Conservation (phyloP, 768 basidiomycete species). For the Tubosaeta sp. region DNA sequence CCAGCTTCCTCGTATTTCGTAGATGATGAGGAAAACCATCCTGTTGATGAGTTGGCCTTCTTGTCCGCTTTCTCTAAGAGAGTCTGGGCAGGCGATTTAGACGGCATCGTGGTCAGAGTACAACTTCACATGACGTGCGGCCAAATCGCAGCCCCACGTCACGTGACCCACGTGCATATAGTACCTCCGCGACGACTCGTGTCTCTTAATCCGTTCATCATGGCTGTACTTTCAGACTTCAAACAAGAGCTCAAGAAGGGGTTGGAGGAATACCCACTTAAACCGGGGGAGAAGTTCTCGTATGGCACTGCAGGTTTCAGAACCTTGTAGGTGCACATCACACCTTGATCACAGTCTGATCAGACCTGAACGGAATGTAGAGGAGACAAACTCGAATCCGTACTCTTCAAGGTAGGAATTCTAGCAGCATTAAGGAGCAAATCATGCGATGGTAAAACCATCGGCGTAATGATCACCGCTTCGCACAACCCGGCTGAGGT, state of each 20-base stretch:
- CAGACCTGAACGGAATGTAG: constrained; percentile 35
- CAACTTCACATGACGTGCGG: background rate
- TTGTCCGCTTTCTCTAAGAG: constrained; percentile 89
- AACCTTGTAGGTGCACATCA: constrained; percentile 59
- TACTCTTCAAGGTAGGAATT: constrained; percentile 91
- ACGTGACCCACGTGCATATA: constrained; percentile 10
- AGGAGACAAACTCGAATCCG: constrained; percentile 71
- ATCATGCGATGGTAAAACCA: constrained; percentile 82
- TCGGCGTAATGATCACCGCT: constrained; percentile 99
- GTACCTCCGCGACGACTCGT: background rate
- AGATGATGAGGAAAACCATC: constrained; percentile 84
- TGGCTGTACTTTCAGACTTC: constrained; percentile 33
- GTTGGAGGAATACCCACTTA: constrained; percentile 67
- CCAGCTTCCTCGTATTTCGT: constrained; percentile 94
- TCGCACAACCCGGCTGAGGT: constrained; percentile 99
- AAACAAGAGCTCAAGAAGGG: constrained; percentile 45
- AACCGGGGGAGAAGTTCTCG: constrained; percentile 61
- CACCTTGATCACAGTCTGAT: constrained; percentile 3
- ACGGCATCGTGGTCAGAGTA: constrained; percentile 44
- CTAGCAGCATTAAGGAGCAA: constrained; percentile 89
- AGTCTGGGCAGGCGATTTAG: constrained; percentile 73
- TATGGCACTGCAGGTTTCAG: constrained; percentile 97
- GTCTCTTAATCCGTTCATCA: constrained; percentile 12
- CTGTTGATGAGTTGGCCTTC: constrained; percentile 75
- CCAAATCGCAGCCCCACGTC: constrained; percentile 1